These are phyloP conservation scores for Plasmopara halstedii DNA, from an alignment of 352 stramenopile species.

Conservation along the genomic window DNA sequence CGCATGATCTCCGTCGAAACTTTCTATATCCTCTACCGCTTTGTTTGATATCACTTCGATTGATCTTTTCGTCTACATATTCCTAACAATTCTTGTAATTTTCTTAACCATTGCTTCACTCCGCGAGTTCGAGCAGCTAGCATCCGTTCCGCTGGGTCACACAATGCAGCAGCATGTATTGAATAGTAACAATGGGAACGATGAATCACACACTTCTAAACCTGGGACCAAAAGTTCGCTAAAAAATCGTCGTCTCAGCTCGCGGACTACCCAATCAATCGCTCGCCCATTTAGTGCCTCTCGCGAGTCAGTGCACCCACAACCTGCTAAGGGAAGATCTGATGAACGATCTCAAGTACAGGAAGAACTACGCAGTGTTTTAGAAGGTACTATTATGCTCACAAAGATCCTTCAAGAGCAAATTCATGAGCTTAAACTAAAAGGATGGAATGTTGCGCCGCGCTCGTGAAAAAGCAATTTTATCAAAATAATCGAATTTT, in stretches of 20 bases:
- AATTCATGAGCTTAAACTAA: conserved; percentile 73
- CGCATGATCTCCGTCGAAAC: conserved; percentile 60
- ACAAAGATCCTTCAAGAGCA: conserved; percentile 69
- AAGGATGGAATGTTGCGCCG: conserved; percentile 59
- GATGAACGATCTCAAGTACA: conserved; percentile 51
- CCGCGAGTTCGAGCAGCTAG: conserved; percentile 65
- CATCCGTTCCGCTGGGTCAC: conserved; percentile 54
- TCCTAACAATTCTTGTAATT: background rate
- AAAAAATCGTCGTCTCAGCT: conserved; percentile 2
- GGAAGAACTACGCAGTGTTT: conserved; percentile 57
- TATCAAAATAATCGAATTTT: background rate
- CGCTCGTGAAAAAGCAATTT: conserved; percentile 9
- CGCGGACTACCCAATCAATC: conserved; percentile 4
- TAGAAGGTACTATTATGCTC: conserved; percentile 58
- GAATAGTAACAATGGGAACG: background rate
- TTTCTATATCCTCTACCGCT: conserved; percentile 55
- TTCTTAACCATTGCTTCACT: conserved; percentile 51
- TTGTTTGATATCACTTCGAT: background rate
- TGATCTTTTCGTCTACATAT: background rate
- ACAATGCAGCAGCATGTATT: conserved; percentile 14
- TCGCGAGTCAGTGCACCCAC: conserved; percentile 5
- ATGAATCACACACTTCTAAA: background rate
- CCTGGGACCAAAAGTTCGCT: background rate
- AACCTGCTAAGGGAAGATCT: conserved; percentile 21
- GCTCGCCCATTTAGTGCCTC: conserved; percentile 2